Evolutionary conservation across 768 basidiomycete genomes (phyloP).

Genomic region (Boletus vermiculosoides): DNA sequence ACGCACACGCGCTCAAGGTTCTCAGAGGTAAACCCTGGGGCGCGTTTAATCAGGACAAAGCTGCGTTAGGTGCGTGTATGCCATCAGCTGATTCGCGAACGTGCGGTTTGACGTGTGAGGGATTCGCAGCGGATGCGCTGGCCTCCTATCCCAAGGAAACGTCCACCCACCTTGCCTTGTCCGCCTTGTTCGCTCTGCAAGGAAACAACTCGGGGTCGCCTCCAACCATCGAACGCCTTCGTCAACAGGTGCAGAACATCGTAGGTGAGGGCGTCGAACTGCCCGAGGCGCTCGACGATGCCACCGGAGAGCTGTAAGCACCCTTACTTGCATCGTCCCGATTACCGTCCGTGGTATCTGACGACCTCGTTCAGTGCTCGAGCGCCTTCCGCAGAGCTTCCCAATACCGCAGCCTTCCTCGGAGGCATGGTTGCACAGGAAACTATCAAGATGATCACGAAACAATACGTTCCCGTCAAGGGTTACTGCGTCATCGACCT

Average conservation of each 20-base stretch:
- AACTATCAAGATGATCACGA: constrained; percentile 94
- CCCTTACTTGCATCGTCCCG: constrained; percentile 16
- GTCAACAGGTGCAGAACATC: constrained; percentile 46
- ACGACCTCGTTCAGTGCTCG: constrained; percentile 52
- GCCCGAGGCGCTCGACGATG: constrained; percentile 54
- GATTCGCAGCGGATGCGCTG: constrained; percentile 40
- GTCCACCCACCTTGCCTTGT: constrained; percentile 72
- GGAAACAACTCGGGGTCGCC: constrained; percentile 29
- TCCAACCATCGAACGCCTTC: constrained; percentile 53
- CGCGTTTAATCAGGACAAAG: constrained; percentile 47
- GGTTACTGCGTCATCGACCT: constrained; percentile 86
- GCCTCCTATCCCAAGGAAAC: constrained; percentile 50
- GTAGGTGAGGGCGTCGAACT: constrained; percentile 50
- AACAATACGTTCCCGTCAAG: constrained; percentile 89
- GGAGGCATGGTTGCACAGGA: constrained; percentile 96
- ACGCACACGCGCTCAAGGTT: constrained; percentile 70
- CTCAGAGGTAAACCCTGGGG: constrained; percentile 66
- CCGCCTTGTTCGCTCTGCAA: constrained; percentile 47
- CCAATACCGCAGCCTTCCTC: constrained; percentile 90
- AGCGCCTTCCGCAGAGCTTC: constrained; percentile 80
- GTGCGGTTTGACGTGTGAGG: background rate
- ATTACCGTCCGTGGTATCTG: background rate
- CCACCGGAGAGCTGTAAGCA: constrained; percentile 77
- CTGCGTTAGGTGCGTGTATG: constrained; percentile 44
- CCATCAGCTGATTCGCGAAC: background rate